Conservation (phyloP, 371 early-diverging fungal genomes). For the Mortierella sp. region DNA sequence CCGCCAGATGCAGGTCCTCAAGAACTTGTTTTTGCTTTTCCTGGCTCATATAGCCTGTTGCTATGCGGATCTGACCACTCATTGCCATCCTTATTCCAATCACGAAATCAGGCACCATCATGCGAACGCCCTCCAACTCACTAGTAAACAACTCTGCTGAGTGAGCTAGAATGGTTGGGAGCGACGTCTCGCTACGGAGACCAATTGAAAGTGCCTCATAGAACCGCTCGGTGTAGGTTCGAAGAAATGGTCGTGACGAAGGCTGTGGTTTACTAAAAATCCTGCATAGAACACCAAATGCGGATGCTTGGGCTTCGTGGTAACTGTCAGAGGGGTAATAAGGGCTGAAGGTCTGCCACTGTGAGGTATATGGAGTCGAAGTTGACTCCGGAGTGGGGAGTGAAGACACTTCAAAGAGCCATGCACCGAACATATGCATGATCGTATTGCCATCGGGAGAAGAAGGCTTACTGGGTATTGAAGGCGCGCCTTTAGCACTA, state of each 20-base stretch:
- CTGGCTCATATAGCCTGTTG: constrained; percentile 37
- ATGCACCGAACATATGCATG: constrained; percentile 82
- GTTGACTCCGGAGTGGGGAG: constrained; percentile 40
- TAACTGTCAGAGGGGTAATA: constrained; percentile 37
- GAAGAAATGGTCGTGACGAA: constrained; percentile 61
- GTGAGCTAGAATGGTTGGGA: constrained; percentile 76
- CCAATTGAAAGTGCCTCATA: constrained; percentile 76
- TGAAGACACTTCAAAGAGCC: constrained; percentile 76
- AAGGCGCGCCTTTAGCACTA: constrained; percentile 16
- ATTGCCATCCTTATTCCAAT: constrained; percentile 75
- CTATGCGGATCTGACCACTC: constrained; percentile 63
- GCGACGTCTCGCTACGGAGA: constrained; percentile 68
- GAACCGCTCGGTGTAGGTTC: constrained; percentile 78
- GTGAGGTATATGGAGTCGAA: constrained; percentile 32
- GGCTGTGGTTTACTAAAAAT: constrained; percentile 79
- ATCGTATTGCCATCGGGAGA: constrained; percentile 83
- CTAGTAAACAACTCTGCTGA: constrained; percentile 73
- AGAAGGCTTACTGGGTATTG: constrained; percentile 23
- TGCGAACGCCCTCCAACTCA: constrained; percentile 77
- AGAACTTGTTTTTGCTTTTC: constrained; percentile 61
- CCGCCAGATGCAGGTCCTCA: constrained; percentile 76
- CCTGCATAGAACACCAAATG: constrained; percentile 78
- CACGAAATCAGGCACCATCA: constrained; percentile 81
- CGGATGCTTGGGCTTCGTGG: constrained; percentile 76
- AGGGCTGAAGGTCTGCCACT: constrained; percentile 40